Conservation (phyloP, 495 filamentous ascomycete genomes). For the Podospora anserina region DNA sequence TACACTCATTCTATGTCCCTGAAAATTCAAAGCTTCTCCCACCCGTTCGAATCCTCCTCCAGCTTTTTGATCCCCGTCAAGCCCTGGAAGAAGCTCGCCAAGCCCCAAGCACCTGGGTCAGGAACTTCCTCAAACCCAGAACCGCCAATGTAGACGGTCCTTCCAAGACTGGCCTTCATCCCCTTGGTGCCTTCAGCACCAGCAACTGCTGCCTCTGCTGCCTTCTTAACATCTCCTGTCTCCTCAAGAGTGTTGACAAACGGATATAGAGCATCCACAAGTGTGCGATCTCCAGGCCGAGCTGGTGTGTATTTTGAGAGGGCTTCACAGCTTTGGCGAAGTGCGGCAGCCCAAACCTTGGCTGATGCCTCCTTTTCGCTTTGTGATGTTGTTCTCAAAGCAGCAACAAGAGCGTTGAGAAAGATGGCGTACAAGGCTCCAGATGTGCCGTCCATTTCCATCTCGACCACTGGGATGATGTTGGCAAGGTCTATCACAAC, state of each 20-base stretch:
- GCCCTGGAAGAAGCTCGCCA: conserved; percentile 76
- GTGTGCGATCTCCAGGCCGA: conserved; percentile 79
- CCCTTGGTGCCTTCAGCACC: conserved; percentile 82
- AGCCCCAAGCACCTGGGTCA: conserved; percentile 86
- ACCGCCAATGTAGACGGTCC: conserved; percentile 91
- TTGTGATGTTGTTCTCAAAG: conserved; percentile 56
- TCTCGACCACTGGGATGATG: conserved; percentile 83
- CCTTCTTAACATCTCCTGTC: conserved; percentile 61
- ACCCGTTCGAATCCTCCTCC: conserved; percentile 18
- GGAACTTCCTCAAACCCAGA: conserved; percentile 75
- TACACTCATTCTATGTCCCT: background rate
- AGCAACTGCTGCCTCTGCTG: conserved; percentile 69
- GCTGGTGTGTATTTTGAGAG: conserved; percentile 87
- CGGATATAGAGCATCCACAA: conserved; percentile 86
- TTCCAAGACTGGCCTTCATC: conserved; percentile 84
- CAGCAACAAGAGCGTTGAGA: conserved; percentile 80
- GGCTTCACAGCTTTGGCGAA: conserved; percentile 64
- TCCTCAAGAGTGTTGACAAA: conserved; percentile 70
- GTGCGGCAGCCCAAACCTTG: conserved; percentile 71
- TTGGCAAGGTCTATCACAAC: conserved; percentile 65
- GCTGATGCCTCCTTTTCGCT: conserved; percentile 43
- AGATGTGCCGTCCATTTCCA: conserved; percentile 90
- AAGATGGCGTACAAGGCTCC: conserved; percentile 96
- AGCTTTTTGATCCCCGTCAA: conserved; percentile 51
- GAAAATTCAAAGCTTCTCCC: conserved; percentile 23